Evolutionary conservation across 345 rosid genomes (phyloP).

Genomic region (Rhizophora apiculata): DNA sequence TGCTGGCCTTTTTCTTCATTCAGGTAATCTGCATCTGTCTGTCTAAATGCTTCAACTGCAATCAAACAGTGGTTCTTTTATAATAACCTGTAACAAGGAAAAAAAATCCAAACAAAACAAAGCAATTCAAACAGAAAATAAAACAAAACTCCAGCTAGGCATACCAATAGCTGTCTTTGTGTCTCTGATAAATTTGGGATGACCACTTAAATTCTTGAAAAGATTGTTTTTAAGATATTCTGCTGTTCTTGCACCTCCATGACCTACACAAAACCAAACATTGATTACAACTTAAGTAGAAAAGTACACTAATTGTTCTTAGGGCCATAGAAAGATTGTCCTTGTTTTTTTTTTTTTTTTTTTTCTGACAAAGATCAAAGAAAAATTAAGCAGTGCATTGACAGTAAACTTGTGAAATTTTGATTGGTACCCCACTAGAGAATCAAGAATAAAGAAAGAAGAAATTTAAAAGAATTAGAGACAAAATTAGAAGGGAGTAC

Average conservation of each 20-base stretch:
- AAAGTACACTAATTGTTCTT: background rate
- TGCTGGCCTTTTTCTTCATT: constrained; percentile 39
- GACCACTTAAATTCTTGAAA: constrained; percentile 44
- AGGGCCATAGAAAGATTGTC: too few relatives aligned
- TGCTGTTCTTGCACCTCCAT: constrained; percentile 53
- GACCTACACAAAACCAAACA: constrained; percentile 24
- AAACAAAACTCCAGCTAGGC: constrained; percentile 5
- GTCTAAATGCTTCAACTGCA: constrained; percentile 46
- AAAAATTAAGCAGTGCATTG: too few relatives aligned
- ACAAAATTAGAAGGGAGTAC: background rate
- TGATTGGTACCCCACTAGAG: too few relatives aligned
- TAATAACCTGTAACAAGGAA: background rate
- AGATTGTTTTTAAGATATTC: constrained; percentile 48
- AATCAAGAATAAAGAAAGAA: too few relatives aligned
- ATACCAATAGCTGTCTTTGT: constrained; percentile 47
- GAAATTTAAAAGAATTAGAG: too few relatives aligned
- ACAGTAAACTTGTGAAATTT: too few relatives aligned
- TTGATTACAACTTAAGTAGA: background rate
- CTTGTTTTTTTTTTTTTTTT: too few relatives aligned
- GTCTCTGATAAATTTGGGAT: constrained; percentile 41
- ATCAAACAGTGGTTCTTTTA: constrained; percentile 2
- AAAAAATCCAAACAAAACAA: background rate
- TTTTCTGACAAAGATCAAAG: too few relatives aligned
- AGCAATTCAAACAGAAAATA: background rate
- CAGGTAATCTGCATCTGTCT: constrained; percentile 44